Evolutionary conservation across 2,329 filamentous ascomycete species (phyloP).

Genomic region (Ascochyta clinopodiicola): DNA sequence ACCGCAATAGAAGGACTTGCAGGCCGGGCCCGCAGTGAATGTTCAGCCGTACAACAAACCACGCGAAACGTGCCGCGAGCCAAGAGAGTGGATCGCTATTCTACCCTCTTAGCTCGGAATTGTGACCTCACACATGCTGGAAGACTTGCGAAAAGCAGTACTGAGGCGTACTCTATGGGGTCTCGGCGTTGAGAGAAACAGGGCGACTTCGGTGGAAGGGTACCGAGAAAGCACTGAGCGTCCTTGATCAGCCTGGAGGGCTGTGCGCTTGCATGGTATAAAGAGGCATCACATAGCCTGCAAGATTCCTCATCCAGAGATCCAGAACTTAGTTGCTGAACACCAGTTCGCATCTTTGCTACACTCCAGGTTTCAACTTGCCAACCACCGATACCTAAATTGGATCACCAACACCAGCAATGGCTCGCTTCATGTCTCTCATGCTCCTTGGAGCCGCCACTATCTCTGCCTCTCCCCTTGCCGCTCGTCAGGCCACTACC

Average conservation of each 20-base stretch:
- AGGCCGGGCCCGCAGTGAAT: constrained; percentile 15
- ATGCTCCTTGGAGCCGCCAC: constrained; percentile 37
- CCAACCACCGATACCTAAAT: constrained; percentile 1
- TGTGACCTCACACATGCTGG: constrained; percentile 15
- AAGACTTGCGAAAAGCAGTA: constrained; percentile 11
- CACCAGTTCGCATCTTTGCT: constrained; percentile 23
- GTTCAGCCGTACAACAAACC: constrained; percentile 18
- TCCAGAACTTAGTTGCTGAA: constrained; percentile 24
- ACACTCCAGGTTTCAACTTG: constrained; percentile 8
- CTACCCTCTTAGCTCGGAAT: constrained; percentile 18
- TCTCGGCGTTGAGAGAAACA: constrained; percentile 19
- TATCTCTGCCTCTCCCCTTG: constrained; percentile 35
- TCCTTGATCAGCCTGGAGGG: background rate
- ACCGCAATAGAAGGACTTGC: constrained; percentile 16
- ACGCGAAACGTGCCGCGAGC: constrained; percentile 21
- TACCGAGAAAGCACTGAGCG: constrained; percentile 18
- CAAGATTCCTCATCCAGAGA: constrained; percentile 28
- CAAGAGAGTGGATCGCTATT: constrained; percentile 22
- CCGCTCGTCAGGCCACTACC: constrained; percentile 29
- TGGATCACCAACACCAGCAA: constrained; percentile 19
- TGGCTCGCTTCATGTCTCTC: constrained; percentile 33
- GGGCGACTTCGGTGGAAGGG: constrained; percentile 24
- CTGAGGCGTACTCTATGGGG: constrained; percentile 22
- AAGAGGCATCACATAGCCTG: constrained; percentile 22
- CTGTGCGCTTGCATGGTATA: constrained; percentile 22